Base-by-base conservation (phyloP, 192 early-diverging fungal species). In the Helicostylum pulchrum region DNA sequence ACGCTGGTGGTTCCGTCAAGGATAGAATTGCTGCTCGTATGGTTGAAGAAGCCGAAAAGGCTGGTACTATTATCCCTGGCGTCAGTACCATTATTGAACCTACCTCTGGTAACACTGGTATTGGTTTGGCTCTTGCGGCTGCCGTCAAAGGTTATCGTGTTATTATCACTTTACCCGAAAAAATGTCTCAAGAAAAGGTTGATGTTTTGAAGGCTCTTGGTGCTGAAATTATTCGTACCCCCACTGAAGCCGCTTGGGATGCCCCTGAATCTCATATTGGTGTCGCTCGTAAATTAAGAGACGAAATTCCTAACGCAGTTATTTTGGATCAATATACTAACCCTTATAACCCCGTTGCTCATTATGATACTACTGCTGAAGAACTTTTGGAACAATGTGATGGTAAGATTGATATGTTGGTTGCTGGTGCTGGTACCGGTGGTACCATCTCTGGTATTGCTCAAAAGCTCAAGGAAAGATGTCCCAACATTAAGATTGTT, bases 111-210 rank as follows among this genome's bases (percentile, higher is more conserved):
- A 99, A 99, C 82, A 99, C 97, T 31, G 97, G 97, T 65, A 99
- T 99, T 71, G 97, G 97, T 49, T 85, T 99, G 50, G 97, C 97
- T 50, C 78, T 99, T 42, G 86, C 95, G 60, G 94, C 91, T 48
- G 96, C 97, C n/a, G 92, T 99, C 53, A 99, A 97, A 81, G 97
- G 97, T 32, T 99, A 99, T 83, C 85, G 90, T 64, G 87, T 90
- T 68, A 96, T 99, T 71, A 99, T 99, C 65, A 99, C 97, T 11
- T 82, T 99, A 23, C 97, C 97, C 23, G 97, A 99, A 77, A 99
- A 99, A 76, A 99, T 99, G 97, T 92, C 90, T 54, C 91, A 97
- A 79, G 97, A 99, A 77, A 99, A 99, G 85, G 96, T 98, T 17
- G 97, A 97, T 74, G 91, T 99, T 5, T 83, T 99, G 65, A 98